These are phyloP conservation scores for Boletus pseudopeckii DNA, from an alignment of 768 basidiomycete species.

Conservation along the genomic window DNA sequence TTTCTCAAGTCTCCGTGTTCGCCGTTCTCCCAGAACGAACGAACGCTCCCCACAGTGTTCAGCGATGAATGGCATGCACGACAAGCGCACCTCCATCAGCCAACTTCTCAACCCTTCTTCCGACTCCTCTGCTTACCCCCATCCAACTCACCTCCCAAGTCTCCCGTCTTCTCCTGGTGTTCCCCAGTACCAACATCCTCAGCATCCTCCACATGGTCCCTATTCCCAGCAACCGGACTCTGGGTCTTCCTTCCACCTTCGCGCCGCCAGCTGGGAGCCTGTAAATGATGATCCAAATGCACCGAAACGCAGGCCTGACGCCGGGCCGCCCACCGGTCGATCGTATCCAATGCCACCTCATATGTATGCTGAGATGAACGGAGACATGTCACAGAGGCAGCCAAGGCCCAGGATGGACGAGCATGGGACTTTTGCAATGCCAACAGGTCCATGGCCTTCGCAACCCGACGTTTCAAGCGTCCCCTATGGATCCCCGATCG, in stretches of 20 bases:
- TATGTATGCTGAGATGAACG: slow-evolving; percentile 35
- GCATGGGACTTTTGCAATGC: slow-evolving; percentile 27
- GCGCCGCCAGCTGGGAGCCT: slow-evolving; percentile 58
- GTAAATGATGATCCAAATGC: slow-evolving; percentile 36
- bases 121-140: slow-evolving; percentile 34
- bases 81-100: slow-evolving; percentile 51
- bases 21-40: slow-evolving; percentile 6
- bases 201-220: slow-evolving; percentile 23
- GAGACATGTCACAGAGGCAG: slow-evolving; percentile 29
- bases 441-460: slow-evolving; percentile 32
- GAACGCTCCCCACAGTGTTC: slow-evolving; percentile 14
- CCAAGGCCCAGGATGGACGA: slow-evolving; percentile 32
- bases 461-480: slow-evolving; percentile 33
- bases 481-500: slow-evolving; percentile 42
- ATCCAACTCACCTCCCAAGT: slow-evolving; percentile 29
- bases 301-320: slow-evolving; percentile 34
- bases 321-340: slow-evolving; percentile 31
- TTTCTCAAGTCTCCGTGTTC: slow-evolving; percentile 16
- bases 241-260: slow-evolving; percentile 47
- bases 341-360: slow-evolving; percentile 34
- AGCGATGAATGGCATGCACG: slow-evolving; percentile 43
- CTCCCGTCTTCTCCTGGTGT: slow-evolving; percentile 23
- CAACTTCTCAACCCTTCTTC: slow-evolving; percentile 50
- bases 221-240: slow-evolving; percentile 31
- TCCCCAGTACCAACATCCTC: slow-evolving; percentile 29